These are phyloP conservation scores for Saturnispora hagleri DNA, from an alignment of 805 yeast genomes.

Conservation along the genomic window DNA sequence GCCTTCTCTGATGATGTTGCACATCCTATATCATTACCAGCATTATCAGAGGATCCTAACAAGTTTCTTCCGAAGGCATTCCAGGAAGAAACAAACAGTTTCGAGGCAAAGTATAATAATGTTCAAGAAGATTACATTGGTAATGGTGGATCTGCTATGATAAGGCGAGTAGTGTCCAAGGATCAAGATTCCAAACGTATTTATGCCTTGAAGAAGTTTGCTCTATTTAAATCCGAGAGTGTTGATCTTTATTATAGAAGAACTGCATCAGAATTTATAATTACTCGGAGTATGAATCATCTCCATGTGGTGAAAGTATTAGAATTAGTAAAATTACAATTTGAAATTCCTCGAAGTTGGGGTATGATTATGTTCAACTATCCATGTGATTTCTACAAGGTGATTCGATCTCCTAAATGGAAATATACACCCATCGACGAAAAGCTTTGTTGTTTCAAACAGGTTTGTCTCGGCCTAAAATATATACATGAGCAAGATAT, in stretches of 20 bases:
- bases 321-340: constrained; percentile 48
- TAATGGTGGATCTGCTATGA: constrained; percentile 65
- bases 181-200: constrained; percentile 26
- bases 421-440: constrained; percentile 38
- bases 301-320: constrained; percentile 52
- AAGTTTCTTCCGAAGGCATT: constrained; percentile 47
- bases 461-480: constrained; percentile 50
- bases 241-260: constrained; percentile 57
- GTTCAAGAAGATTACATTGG: constrained; percentile 40
- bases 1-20: neutral
- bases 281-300: constrained; percentile 44
- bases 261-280: constrained; percentile 53
- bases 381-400: constrained; percentile 49
- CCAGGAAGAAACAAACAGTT: constrained; percentile 37
- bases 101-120: constrained; percentile 47
- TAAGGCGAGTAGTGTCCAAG: constrained; percentile 37
- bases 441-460: constrained; percentile 61
- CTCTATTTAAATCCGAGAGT: constrained; percentile 33
- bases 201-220: constrained; percentile 60
- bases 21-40: constrained; percentile 28
- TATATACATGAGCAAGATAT: constrained; percentile 57
- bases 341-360: constrained; percentile 61
- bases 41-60: constrained; percentile 61
- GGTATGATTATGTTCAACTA: constrained; percentile 64
- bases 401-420: constrained; percentile 54